Base-by-base conservation (phyloP, 2,329 filamentous ascomycete species). In the Alternaria solani region DNA sequence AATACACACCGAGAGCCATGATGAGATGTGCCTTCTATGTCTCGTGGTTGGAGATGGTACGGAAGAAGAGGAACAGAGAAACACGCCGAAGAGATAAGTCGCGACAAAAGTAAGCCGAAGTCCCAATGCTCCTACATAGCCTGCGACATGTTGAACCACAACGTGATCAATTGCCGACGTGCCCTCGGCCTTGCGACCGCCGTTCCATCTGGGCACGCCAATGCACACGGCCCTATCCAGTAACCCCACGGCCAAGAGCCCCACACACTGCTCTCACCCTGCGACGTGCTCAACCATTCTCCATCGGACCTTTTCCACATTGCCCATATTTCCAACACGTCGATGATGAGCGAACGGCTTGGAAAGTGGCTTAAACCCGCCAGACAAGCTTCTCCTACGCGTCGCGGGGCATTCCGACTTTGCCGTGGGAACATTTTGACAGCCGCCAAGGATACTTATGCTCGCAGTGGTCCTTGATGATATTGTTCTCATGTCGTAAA, bases 111-210 rank as follows among this genome's bases (percentile, higher is more conserved):
- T 51, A 26, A 23, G 32, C 34, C 38, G 41, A 48, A 56, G 42
- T 44, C 34, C 36, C 48, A 56, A 30, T 57, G 62, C 56, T 18
- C 51, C 47, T 52, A 52, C 47, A 60, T 60, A 60, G 61, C 47
- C 61, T 47, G 56, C 62, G 57, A 63, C 69, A 54, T 49, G 61
- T 52, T 48, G 60, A 49, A 39, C 54, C 28, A 54, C 58, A 67
- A 71, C 64, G 67, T 72, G 69, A 72, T 68, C 57, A 65, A 69
- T 72, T 72, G 63, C 69, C 69, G 69, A 66, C 65, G 38, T 59
- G 55, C 63, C 67, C 68, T 70, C 68, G 69, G 69, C 49, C 58
- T 59, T 58, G 34, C 16, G 49, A 25, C 52, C 43, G 53, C 16
- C 44, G 25, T 32, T 44, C 25, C 20, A 42, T 5, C 39, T 12